phyloP scores from a whole-genome alignment of 2,329 filamentous ascomycete genomes.

The Pseudopyrenochaeta lycopersici region DNA sequence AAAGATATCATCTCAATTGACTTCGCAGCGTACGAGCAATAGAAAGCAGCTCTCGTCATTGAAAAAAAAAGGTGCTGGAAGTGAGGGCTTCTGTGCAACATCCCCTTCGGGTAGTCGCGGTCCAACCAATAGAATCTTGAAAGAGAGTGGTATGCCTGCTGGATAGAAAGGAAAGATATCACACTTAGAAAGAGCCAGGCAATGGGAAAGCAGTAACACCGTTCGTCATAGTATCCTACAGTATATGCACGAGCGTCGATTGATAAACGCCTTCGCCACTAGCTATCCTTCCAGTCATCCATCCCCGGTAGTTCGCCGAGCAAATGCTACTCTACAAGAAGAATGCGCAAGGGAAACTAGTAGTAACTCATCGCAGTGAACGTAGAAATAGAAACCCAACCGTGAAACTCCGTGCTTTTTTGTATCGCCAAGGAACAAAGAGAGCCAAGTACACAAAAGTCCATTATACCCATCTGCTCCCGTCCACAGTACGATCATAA shows the following conservation, averaged over 20 bases:
- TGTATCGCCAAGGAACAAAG: constrained; percentile 18
- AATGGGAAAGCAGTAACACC: constrained; percentile 12
- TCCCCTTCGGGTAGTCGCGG: no score
- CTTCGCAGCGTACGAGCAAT: no score
- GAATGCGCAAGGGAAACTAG: constrained; percentile 19
- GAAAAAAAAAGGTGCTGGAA: no score
- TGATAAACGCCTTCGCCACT: constrained; percentile 8
- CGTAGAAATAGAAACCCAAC: constrained; percentile 15
- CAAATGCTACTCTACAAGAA: constrained; percentile 35
- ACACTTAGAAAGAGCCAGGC: background rate
- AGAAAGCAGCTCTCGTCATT: no score
- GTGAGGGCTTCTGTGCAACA: no score
- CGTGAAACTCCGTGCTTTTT: constrained; percentile 28
- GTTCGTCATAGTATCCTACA: constrained; percentile 32
- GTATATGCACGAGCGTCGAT: constrained; percentile 19
- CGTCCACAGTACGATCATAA: constrained; percentile 21
- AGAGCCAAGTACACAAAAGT: constrained; percentile 8
- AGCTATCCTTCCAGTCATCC: constrained; percentile 10
- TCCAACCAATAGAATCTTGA: no score
- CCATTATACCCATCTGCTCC: background rate
- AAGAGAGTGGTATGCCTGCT: no score
- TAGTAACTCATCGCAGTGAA: constrained; percentile 19
- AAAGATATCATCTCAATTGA: no score
- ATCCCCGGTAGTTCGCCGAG: constrained; percentile 20
- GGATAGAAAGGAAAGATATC: no score